A percentile compares a stretch with the other conserved stretches of the same genome.
phyloP scores from a whole-genome alignment of 768 basidiomycete genomes.

The Crucibulum laeve region DNA sequence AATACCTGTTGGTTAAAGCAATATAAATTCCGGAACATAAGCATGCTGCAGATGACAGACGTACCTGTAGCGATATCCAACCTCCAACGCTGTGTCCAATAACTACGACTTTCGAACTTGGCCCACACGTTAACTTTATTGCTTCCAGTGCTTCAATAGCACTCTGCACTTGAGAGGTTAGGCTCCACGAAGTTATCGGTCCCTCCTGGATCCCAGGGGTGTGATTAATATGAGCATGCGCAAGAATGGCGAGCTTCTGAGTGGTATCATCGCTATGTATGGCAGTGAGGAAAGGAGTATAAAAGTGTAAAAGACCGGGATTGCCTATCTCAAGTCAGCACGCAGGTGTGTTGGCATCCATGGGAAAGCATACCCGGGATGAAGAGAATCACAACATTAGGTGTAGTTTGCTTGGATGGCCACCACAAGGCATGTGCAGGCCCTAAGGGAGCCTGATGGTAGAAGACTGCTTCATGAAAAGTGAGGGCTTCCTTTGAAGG shows the following conservation, averaged over 20 bases:
- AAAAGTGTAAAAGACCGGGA: constrained; percentile 64
- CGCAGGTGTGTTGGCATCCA: background rate
- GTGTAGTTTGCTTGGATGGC: constrained; percentile 23
- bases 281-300: constrained; percentile 55
- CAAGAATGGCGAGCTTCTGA: constrained; percentile 46
- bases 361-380: constrained; percentile 37
- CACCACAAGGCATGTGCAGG: constrained; percentile 52
- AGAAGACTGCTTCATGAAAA: constrained; percentile 29
- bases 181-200: constrained; percentile 8
- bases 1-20: constrained; percentile 39
- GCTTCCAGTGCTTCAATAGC: constrained; percentile 52
- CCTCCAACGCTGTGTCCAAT: constrained; percentile 70
- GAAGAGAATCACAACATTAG: constrained; percentile 38
- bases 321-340: constrained; percentile 29
- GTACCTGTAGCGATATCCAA: constrained; percentile 63
- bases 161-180: constrained; percentile 50
- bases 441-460: constrained; percentile 31
- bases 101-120: constrained; percentile 37
- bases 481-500: background rate
- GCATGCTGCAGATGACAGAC: constrained; percentile 7
- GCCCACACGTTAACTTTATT: constrained; percentile 24
- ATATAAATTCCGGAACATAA: background rate
- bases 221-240: constrained; percentile 64
- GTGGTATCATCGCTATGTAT: constrained; percentile 35
- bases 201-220: constrained; percentile 33